Evolutionary conservation across 106 monocot species (phyloP), one percentile per base, ranked within the genome.

Genomic region (Apostasia ramifera): DNA sequence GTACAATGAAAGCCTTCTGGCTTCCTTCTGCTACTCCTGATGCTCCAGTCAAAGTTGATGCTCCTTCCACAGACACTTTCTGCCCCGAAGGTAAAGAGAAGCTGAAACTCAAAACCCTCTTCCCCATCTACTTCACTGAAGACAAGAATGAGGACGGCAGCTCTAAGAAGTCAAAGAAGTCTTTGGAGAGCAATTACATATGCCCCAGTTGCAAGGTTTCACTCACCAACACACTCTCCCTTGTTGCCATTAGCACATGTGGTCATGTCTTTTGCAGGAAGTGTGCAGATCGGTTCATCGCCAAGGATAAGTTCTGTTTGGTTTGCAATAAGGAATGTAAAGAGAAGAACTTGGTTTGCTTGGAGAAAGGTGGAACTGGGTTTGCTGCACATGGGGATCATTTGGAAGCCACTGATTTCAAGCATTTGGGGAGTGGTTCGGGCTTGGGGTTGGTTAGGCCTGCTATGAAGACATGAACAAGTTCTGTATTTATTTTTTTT

Each of bases 1-100:
- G 95, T 52, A 87, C 78, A 44, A 97, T 97, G 95, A 97, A 92
- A 75, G 95, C 95, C 67, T 97, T 97, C 59, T 97, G 95, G 95
- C 95, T 97, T 38, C 95, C 95, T 40, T 97, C 95, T 10, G 95
- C 95, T 4, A 97, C 95, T n/a, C 92, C 95, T n/a, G 84, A 77
- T 65, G 89, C 95, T 3, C 68, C 78, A 2, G 72, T 76, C 15
- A 97, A 87, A 72, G 79, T 89, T 2, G 81, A 80, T 0, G 78
- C 89, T 63, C 95, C 95, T 40, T 89, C 84, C 10, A 77, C 82
- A 5, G 70, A 71, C 26, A 97, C 95, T 1, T 26, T 76, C 40
- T 97, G 95, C 68, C 95, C 95, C 0, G 92, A 97, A 75, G 95
- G 95, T 6, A 89, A 85, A 5, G 95, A 97, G 82, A 97, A 97